Percentiles rank a stretch among this genome's conserved stretches.
Conservation (phyloP, 192 early-diverging fungal genomes). For the Diversispora eburnea region DNA sequence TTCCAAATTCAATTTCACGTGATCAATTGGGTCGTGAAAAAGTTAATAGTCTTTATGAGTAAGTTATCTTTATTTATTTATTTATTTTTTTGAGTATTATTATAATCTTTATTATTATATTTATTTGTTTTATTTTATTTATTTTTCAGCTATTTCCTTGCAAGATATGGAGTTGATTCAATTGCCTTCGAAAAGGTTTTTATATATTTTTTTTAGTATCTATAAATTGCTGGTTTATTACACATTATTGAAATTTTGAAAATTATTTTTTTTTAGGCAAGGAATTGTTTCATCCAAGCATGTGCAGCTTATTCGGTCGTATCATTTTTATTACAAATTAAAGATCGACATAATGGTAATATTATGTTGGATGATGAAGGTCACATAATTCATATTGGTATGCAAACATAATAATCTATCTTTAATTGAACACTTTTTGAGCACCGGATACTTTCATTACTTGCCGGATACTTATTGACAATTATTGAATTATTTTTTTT, state of each 20-base stretch:
- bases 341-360: conserved; percentile 99
- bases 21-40: conserved; percentile 98
- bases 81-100: neutral
- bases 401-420: neutral
- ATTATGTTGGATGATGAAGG: conserved; percentile 98
- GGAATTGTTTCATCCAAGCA: conserved; percentile 91
- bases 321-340: conserved; percentile 93
- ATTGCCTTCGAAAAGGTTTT: conserved; percentile 72
- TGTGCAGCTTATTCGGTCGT: conserved; percentile 95
- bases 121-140: neutral
- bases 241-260: neutral
- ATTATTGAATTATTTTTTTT: neutral
- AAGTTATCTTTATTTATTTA: neutral
- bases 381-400: conserved; percentile 94
- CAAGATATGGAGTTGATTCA: conserved; percentile 89
- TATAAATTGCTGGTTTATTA: neutral
- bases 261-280: conserved; percentile 57
- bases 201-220: neutral
- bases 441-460: neutral
- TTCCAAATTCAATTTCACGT: conserved; percentile 93
- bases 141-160: conserved; percentile 69
- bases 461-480: neutral
- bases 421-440: neutral
- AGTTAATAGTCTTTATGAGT: conserved; percentile 91
- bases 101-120: neutral